Evolutionary conservation across 2,329 filamentous ascomycete genomes (phyloP), one percentile per base, ranked within the genome.

Genomic region (Lasiodiplodia gonubiensis): DNA sequence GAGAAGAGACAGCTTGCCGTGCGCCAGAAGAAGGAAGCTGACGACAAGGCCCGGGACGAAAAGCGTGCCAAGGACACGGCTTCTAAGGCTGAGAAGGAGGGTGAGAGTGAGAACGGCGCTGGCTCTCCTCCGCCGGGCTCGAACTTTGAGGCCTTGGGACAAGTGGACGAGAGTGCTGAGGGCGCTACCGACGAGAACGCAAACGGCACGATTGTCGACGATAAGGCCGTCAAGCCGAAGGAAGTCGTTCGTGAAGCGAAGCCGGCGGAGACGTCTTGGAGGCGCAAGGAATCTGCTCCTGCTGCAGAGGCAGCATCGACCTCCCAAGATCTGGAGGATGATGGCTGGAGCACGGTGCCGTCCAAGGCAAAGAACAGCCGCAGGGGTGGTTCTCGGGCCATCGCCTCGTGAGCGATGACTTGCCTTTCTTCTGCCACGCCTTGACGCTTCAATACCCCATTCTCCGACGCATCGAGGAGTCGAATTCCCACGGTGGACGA

Each of bases 1-100:
- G 93, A 97, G 82, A 97, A 93, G 86, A 87, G 91, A 71, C 84
- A 91, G 74, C 84, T 92, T 68, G 86, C 87, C 7, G 70, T 93
- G 30, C 89, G 89, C 70, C 90, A 95, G 79, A 97, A 96, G 87
- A 92, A 90, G 76, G 93, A 97, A 73, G 88, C 90, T 0, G 92
- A 95, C 1, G 92, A 95, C 70, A 95, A 94, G 83, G 90, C 88
- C 53, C 93, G 92, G 80, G 92, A 89, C 63, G 89, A 89, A 71
- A 87, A 85, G 78, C 81, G 80, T 67, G 79, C 80, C 35, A 85
- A 85, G 63, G 83, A 86, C 46, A 82, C 82, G 61, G 80, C 78
- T 39, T 89, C 86, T n/a, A 89, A 87, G 72, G 85, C 84, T n/a
- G 80, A 86, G 27, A 88, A 89, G 78, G 82, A 83, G 70, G 81